phyloP scores from a whole-genome alignment of 495 filamentous ascomycete genomes.

The Xylaria telfairii region DNA sequence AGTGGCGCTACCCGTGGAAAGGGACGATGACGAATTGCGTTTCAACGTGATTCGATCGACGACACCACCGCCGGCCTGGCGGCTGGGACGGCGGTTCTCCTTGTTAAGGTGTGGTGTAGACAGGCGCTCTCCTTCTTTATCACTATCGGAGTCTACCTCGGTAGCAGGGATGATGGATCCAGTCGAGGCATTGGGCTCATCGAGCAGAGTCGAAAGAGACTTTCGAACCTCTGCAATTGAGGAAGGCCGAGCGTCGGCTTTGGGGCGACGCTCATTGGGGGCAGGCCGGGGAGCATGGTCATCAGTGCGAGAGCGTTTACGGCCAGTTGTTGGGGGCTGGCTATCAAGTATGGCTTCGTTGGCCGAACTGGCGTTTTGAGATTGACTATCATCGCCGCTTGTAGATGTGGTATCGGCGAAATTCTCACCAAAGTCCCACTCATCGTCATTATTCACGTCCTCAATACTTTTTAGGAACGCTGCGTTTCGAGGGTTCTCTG shows the following conservation, averaged over 20 bases:
- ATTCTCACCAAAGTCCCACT: slow-evolving; percentile 72
- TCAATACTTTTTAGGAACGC: slow-evolving; percentile 92
- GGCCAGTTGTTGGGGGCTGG: slow-evolving; percentile 40
- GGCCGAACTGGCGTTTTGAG: slow-evolving; percentile 26
- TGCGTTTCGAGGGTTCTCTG: slow-evolving; percentile 84
- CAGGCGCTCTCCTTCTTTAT: slow-evolving; percentile 46
- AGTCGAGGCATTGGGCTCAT: slow-evolving; percentile 65
- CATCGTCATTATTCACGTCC: slow-evolving; percentile 79
- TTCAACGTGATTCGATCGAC: slow-evolving; percentile 86
- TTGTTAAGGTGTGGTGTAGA: slow-evolving; percentile 40
- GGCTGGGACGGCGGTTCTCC: slow-evolving; percentile 46
- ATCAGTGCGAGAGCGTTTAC: slow-evolving; percentile 36
- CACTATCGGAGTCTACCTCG: slow-evolving; percentile 49
- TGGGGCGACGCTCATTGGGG: slow-evolving; percentile 69
- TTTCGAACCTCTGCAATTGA: slow-evolving; percentile 80
- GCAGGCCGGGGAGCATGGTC: slow-evolving; percentile 64
- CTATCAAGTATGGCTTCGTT: slow-evolving; percentile 50
- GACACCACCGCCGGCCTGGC: slow-evolving; percentile 51
- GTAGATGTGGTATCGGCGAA: slow-evolving; percentile 60
- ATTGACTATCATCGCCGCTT: slow-evolving; percentile 44
- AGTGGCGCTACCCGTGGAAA: slow-evolving; percentile 28
- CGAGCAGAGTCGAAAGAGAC: slow-evolving; percentile 80
- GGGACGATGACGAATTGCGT: slow-evolving; percentile 56
- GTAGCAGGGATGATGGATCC: slow-evolving; percentile 54
- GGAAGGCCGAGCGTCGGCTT: slow-evolving; percentile 63